These are phyloP conservation scores for Yarrowia deformans DNA, from an alignment of 805 yeast genomes.

Conservation along the genomic window DNA sequence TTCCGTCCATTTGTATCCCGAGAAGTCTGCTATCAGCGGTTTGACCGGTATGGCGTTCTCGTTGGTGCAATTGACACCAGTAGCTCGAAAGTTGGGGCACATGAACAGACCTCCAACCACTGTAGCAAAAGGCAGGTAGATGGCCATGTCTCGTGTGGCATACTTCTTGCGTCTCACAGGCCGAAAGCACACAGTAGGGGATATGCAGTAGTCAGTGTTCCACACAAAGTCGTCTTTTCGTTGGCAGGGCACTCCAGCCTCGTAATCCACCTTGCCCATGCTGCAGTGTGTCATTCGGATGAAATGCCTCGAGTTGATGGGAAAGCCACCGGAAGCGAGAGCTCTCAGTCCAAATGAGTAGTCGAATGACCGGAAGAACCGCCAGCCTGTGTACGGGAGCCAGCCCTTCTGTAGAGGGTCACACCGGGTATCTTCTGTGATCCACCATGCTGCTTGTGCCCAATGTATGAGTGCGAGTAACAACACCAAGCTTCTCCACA, in stretches of 20 bases:
- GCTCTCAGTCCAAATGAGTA: constrained; percentile 16
- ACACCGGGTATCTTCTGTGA: constrained; percentile 29
- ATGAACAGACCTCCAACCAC: constrained; percentile 69
- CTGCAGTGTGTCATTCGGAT: constrained; percentile 26
- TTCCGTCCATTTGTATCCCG: constrained; percentile 57
- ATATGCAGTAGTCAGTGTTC: constrained; percentile 25
- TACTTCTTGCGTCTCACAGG: constrained; percentile 67
- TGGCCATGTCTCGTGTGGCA: constrained; percentile 54
- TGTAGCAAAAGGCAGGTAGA: constrained; percentile 62
- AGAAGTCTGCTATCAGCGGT: constrained; percentile 68
- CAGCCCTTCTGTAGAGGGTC: constrained; percentile 33
- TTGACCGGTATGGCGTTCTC: constrained; percentile 54
- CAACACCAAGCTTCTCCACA: constrained; percentile 16
- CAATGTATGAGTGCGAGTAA: constrained; percentile 9
- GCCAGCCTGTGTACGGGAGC: constrained; percentile 31
- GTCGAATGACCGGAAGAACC: constrained; percentile 22
- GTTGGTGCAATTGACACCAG: constrained; percentile 44
- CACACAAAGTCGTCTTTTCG: constrained; percentile 31
- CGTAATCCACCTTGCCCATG: constrained; percentile 32
- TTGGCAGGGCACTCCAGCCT: constrained; percentile 31
- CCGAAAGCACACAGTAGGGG: constrained; percentile 56
- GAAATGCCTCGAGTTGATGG: constrained; percentile 9
- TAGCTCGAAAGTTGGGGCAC: constrained; percentile 52
- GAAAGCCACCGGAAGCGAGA: constrained; percentile 23
- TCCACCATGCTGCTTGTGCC: constrained; percentile 34